Percentiles rank a stretch among this genome's conserved stretches.
Evolutionary conservation across 176 grass and related monocot species (phyloP).

Genomic region (Lolium rigidum): DNA sequence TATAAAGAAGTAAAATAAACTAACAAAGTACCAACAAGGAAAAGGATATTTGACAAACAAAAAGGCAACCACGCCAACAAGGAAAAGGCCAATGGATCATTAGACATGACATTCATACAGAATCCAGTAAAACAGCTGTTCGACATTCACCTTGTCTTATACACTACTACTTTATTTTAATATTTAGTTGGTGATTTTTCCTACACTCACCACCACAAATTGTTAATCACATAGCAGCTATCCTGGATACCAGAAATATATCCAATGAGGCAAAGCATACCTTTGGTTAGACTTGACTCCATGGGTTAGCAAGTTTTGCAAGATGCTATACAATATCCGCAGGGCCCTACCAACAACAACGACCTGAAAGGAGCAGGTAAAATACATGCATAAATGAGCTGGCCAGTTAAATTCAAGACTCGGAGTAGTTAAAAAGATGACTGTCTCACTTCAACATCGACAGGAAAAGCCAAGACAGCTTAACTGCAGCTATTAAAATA

Average conservation of each 20-base stretch:
- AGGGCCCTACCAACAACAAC: slow-evolving; percentile 70
- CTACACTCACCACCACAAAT: neutral
- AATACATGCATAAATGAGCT: slow-evolving; percentile 7
- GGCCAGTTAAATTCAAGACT: neutral
- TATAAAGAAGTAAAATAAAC: slow-evolving; percentile 31
- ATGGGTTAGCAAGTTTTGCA: slow-evolving; percentile 67
- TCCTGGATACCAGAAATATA: slow-evolving; percentile 13
- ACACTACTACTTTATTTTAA: neutral
- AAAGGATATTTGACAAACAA: neutral
- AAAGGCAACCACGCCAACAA: neutral
- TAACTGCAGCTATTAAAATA: too few relatives aligned
- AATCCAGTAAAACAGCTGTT: neutral
- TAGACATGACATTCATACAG: neutral
- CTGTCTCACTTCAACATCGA: slow-evolving; percentile 5
- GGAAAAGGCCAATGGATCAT: neutral
- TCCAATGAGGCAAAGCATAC: slow-evolving; percentile 49
- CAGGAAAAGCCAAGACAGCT: slow-evolving; percentile 6
- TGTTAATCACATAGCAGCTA: neutral
- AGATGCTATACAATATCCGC: slow-evolving; percentile 62
- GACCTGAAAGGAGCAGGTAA: slow-evolving; percentile 51
- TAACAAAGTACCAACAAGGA: slow-evolving; percentile 2
- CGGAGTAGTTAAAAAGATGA: neutral
- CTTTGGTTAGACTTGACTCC: slow-evolving; percentile 54
- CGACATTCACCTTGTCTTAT: neutral
- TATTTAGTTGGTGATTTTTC: neutral